These are phyloP conservation scores for Phytophthora kernoviae DNA, from an alignment of 352 stramenopile genomes.

Conservation along the genomic window DNA sequence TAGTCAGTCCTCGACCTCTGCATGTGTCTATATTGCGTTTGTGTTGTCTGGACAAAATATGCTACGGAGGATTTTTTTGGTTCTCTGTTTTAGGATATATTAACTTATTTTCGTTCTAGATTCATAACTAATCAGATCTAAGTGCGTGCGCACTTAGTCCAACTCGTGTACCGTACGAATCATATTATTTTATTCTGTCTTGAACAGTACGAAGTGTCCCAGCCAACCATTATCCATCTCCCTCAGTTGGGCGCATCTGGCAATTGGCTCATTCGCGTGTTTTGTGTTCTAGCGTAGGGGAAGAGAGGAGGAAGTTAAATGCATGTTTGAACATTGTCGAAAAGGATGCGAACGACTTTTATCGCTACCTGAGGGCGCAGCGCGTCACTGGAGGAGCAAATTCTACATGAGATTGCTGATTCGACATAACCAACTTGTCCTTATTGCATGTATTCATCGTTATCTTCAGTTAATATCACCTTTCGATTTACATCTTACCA, in stretches of 20 bases:
- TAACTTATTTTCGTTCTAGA: too few species aligned
- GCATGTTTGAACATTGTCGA: conserved; percentile 20
- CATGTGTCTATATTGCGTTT: too few species aligned
- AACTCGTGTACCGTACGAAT: conserved; percentile 18
- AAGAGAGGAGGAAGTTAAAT: too few species aligned
- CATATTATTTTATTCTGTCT: conserved; percentile 19
- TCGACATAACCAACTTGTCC: conserved; percentile 23
- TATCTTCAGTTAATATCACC: too few species aligned
- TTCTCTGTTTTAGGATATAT: too few species aligned
- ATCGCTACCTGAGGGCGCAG: conserved; percentile 44
- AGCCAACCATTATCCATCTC: conserved; percentile 11
- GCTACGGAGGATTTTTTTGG: too few species aligned
- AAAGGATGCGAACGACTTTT: conserved; percentile 43
- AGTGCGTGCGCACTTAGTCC: too few species aligned
- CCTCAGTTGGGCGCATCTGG: background rate
- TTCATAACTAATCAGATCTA: too few species aligned
- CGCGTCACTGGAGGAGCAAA: conserved; percentile 43
- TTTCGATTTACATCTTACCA: too few species aligned
- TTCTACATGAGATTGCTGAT: conserved; percentile 63
- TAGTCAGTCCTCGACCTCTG: too few species aligned
- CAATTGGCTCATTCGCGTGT: background rate
- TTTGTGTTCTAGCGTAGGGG: background rate
- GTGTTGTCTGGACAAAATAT: too few species aligned
- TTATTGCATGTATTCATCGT: background rate
- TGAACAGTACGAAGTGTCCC: background rate